Conservation (phyloP, 106 monocot species). For the Dioscorea zingiberensis region DNA sequence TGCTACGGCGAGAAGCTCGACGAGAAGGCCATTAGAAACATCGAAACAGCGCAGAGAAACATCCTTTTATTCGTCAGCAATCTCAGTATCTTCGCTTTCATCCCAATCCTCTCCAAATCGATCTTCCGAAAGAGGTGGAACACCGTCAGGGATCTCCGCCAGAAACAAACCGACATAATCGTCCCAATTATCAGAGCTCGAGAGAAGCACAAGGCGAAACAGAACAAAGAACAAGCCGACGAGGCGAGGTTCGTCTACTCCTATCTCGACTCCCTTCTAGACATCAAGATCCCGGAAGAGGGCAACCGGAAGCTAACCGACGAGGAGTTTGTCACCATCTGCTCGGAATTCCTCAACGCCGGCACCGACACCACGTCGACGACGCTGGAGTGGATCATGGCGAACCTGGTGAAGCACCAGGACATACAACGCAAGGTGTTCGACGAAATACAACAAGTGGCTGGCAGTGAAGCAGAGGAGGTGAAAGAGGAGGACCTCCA, state of each 20-base stretch:
- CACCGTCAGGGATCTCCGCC: not conserved
- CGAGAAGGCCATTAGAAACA: conserved; percentile 23
- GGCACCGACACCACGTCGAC: conserved; percentile 33
- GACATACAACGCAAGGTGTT: conserved; percentile 19
- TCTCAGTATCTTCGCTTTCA: conserved; percentile 23
- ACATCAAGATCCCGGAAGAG: conserved; percentile 21
- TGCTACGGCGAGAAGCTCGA: conserved; percentile 44
- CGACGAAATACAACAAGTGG: conserved; percentile 9
- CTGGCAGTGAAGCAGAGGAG: not conserved
- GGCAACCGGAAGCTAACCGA: conserved; percentile 24
- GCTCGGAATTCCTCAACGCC: conserved; percentile 26
- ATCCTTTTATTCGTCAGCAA: conserved; percentile 1
- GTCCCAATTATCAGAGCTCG: conserved; percentile 26
- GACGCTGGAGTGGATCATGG: conserved; percentile 36
- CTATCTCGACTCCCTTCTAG: conserved; percentile 35
- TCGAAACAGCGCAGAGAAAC: conserved; percentile 18
- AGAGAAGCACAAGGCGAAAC: not conserved
- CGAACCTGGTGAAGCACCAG: conserved; percentile 20
- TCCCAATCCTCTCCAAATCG: conserved; percentile 21
- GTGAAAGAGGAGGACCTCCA: conserved; percentile 14
- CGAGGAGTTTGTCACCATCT: conserved; percentile 33
- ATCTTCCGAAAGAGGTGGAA: conserved; percentile 32
- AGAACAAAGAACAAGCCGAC: not conserved
- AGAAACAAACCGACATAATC: conserved; percentile 7
- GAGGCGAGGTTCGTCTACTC: conserved; percentile 16